Conservation (phyloP, 2,329 filamentous ascomycete genomes). For the Zasmidium citrigriseum region DNA sequence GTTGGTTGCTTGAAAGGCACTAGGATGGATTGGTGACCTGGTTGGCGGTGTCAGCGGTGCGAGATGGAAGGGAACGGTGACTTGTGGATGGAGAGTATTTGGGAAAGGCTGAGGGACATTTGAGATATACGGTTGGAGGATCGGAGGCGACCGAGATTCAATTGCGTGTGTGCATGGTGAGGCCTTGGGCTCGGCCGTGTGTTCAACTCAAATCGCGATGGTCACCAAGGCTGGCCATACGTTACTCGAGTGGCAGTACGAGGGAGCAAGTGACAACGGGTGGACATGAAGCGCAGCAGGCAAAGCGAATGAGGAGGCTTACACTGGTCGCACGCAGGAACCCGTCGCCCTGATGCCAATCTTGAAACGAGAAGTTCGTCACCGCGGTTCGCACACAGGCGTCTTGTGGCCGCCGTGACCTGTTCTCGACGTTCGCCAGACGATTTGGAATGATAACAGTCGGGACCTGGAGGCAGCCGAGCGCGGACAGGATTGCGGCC, state of each 20-base stretch:
- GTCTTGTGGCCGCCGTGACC: conserved; percentile 10
- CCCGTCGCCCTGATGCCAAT: conserved; percentile 15
- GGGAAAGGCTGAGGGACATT: background rate
- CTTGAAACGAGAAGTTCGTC: conserved; percentile 15
- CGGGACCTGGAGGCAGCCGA: background rate
- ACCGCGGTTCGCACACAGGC: conserved; percentile 5
- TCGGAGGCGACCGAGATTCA: conserved; percentile 4
- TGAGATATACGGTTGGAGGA: background rate
- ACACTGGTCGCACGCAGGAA: conserved; percentile 26
- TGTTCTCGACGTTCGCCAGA: conserved; percentile 11
- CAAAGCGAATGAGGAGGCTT: conserved; percentile 20
- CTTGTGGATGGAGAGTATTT: background rate
- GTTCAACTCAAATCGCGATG: conserved; percentile 21
- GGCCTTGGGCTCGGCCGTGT: conserved; percentile 5
- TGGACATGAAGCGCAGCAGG: conserved; percentile 2
- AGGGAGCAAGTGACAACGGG: conserved; percentile 15
- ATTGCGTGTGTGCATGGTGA: conserved; percentile 5
- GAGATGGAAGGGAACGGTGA: background rate
- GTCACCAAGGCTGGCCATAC: conserved; percentile 13
- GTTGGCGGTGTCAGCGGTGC: conserved; percentile 7
- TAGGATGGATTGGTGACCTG: background rate
- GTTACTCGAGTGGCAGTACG: conserved; percentile 19
- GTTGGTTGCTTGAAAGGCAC: background rate
- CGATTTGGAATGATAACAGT: conserved; percentile 15
- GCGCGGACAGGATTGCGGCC: background rate